Base-by-base conservation (phyloP, 805 yeast species). In the Barnettozyma californica region DNA sequence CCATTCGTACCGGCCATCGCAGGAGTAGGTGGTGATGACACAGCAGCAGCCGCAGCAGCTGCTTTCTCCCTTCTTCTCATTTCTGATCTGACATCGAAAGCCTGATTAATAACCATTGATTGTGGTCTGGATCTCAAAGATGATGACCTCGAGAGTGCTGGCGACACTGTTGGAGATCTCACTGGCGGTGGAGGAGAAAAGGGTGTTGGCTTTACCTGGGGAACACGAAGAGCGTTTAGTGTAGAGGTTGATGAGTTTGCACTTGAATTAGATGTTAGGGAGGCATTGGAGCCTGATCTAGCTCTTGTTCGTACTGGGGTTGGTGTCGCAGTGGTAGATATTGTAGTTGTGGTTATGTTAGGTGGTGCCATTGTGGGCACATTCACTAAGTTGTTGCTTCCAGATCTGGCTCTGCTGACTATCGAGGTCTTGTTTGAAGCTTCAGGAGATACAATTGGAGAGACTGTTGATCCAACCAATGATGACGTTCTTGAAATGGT, bases 51-150 rank as follows among this genome's bases (percentile, higher is more conserved):
- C 2, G 54, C 53, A 9, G 45, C 35, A 25, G 51, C 53, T 0
- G 54, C 49, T 39, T 41, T 48, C 38, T 55, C 61, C 41, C 60
- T 63, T 48, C 63, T 52, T 44, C 58, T 52, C 45, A 59, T 9
- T 26, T 61, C 57, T 5, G 61, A 49, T 52, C 64, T 51, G 33
- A 61, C 59, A 45, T 61, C 64, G 50, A 61, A 61, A 1, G 64
- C 63, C 2, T 61, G 57, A 38, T 53, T 55, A 44, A 54, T 51
- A 35, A 55, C 50, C 1, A 55, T 43, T 2, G 61, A 56, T 4
- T 52, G 48, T n/a, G 63, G 61, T 41, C 61, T 53, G 43, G 57
- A 45, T 36, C 55, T 51, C 1, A 53, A 11, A 2, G 61, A 54
- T 6, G 60, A 53, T 7, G 61, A 49, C 18, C 60, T 53, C 11